Conservation (phyloP, 768 basidiomycete species). For the Boletus edulis region DNA sequence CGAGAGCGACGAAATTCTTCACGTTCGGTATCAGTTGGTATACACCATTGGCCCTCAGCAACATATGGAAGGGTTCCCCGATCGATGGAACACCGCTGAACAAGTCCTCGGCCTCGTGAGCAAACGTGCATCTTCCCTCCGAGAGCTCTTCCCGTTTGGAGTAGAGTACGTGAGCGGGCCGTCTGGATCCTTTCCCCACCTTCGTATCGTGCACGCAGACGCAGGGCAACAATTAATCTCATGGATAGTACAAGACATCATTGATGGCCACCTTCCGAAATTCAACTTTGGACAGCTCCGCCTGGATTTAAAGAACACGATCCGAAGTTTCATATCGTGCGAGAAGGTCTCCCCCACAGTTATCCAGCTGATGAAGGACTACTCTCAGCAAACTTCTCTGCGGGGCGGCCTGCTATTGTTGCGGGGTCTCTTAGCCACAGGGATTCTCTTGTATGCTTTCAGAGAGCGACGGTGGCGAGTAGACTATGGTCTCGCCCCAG, state of each 20-base stretch:
- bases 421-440: slow-evolving; percentile 33
- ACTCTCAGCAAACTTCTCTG: not conserved
- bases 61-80: slow-evolving; percentile 28
- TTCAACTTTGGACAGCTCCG: slow-evolving; percentile 16
- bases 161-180: slow-evolving; percentile 14
- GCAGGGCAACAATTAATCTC: slow-evolving; percentile 14
- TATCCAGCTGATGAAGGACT: slow-evolving; percentile 1
- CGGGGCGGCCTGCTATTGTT: slow-evolving; percentile 29
- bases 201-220: slow-evolving; percentile 21
- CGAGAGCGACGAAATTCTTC: slow-evolving; percentile 32
- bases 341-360: not conserved
- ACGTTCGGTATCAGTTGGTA: slow-evolving; percentile 36
- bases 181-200: slow-evolving; percentile 18
- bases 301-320: not conserved
- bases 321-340: slow-evolving; percentile 24
- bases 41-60: slow-evolving; percentile 34
- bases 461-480: slow-evolving; percentile 37
- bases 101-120: slow-evolving; percentile 29
- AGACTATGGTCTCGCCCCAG: slow-evolving; percentile 33
- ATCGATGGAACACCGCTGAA: slow-evolving; percentile 34
- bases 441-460: slow-evolving; percentile 30
- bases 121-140: slow-evolving; percentile 12
- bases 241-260: slow-evolving; percentile 12
- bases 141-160: not conserved
- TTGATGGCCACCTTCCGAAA: slow-evolving; percentile 12